phyloP scores from a whole-genome alignment of 352 stramenopile genomes.

The Phytophthora niederhauseri region DNA sequence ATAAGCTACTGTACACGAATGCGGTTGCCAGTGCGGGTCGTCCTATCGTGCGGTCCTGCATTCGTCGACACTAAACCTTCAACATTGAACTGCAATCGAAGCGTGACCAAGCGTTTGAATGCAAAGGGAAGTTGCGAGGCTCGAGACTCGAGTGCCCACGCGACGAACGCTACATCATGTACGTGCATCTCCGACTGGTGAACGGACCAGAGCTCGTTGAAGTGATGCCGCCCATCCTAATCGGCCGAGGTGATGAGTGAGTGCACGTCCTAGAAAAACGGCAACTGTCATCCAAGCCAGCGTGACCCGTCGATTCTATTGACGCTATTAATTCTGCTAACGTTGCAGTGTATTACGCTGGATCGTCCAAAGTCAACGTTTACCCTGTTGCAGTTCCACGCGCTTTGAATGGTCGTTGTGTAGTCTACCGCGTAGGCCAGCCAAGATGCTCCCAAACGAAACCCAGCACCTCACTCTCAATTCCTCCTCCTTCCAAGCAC shows the following conservation, averaged over 20 bases:
- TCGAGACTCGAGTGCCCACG: not conserved
- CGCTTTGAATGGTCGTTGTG: not conserved
- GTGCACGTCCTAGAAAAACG: not conserved
- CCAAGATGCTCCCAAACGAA: not conserved
- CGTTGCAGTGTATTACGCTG: not conserved
- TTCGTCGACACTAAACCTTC: not conserved
- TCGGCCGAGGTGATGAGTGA: not conserved
- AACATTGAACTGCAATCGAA: not conserved
- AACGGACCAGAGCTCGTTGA: not conserved
- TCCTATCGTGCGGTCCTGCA: too few relatives aligned
- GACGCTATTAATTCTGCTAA: not conserved
- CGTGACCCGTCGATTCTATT: constrained; percentile 1
- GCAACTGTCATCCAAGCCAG: not conserved
- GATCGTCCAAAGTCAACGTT: not conserved
- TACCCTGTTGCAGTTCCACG: not conserved
- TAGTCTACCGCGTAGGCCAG: too few relatives aligned
- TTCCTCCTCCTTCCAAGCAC: constrained; percentile 5
- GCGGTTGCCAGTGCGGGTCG: too few relatives aligned
- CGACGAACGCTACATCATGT: not conserved
- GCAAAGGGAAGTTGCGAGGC: too few relatives aligned
- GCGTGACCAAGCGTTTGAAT: not conserved
- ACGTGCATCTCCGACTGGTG: not conserved
- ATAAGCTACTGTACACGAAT: too few relatives aligned
- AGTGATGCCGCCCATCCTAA: not conserved
- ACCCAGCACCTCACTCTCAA: constrained; percentile 2